These are phyloP conservation scores for Corchorus olitorius DNA, from an alignment of 345 rosid species.

Conservation along the genomic window DNA sequence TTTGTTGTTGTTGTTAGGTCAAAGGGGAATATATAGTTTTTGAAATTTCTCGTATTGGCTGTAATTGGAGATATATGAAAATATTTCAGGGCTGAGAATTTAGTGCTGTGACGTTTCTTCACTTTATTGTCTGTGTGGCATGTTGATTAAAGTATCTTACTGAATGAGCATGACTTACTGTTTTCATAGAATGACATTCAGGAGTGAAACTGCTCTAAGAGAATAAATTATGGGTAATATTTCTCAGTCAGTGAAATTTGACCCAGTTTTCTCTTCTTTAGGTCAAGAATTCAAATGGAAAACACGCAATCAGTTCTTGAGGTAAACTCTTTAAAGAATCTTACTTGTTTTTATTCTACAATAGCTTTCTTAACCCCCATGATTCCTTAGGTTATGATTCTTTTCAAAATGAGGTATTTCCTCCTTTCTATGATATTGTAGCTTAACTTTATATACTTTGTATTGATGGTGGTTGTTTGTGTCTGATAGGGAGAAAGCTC, in stretches of 20 bases:
- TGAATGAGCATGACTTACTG: not conserved
- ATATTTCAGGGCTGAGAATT: not conserved
- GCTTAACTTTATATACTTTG: not conserved
- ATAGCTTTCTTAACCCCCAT: not conserved
- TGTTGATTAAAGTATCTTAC: constrained; percentile 10
- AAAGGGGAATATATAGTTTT: not conserved
- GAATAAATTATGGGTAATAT: constrained; percentile 1
- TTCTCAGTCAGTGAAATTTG: constrained; percentile 10
- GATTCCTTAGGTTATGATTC: not conserved
- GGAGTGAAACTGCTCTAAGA: not conserved
- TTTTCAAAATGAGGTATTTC: not conserved
- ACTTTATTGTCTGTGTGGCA: not conserved
- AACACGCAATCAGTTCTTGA: constrained; percentile 44
- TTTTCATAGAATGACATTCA: not conserved
- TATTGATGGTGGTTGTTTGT: constrained; percentile 12
- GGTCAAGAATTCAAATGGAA: constrained; percentile 51
- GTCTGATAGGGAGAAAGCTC: constrained; percentile 35
- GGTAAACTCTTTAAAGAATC: constrained; percentile 34
- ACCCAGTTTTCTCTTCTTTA: constrained; percentile 22
- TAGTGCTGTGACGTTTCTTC: not conserved
- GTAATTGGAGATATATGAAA: not conserved
- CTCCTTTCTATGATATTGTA: not conserved
- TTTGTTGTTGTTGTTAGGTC: constrained; percentile 19
- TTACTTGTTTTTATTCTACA: not conserved
- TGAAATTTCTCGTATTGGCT: not conserved